These are phyloP conservation scores for Malus sylvestris DNA, from an alignment of 306 rosid species.

Conservation along the genomic window DNA sequence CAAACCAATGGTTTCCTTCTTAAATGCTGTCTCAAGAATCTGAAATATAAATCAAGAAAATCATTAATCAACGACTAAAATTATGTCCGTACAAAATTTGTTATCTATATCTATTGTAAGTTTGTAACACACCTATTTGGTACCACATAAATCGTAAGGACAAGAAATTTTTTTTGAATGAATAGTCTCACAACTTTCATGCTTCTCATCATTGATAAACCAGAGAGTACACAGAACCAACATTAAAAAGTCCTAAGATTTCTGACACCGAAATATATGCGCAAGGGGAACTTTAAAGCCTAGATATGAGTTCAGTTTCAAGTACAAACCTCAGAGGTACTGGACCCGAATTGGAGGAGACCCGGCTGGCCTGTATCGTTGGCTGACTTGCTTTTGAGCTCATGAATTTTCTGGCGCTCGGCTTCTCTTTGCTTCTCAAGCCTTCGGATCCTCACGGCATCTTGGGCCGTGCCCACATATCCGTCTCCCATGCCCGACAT, in stretches of 20 bases:
- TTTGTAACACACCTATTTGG: background rate
- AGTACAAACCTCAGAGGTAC: constrained; percentile 71
- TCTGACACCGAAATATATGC: background rate
- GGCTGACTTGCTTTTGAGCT: constrained; percentile 85
- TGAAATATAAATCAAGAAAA: constrained; percentile 23
- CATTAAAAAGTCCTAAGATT: background rate
- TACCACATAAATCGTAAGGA: background rate
- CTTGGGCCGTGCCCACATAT: constrained; percentile 97
- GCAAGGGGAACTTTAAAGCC: background rate
- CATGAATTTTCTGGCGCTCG: constrained; percentile 91
- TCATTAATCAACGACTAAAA: background rate
- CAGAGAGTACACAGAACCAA: background rate
- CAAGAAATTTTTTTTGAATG: background rate
- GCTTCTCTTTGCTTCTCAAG: constrained; percentile 98
- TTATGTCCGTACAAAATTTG: background rate
- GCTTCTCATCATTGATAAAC: background rate
- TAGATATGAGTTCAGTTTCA: background rate
- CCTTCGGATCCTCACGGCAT: constrained; percentile 84
- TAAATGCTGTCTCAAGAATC: constrained; percentile 96
- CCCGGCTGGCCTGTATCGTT: constrained; percentile 74
- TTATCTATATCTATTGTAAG: background rate
- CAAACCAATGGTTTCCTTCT: constrained; percentile 94
- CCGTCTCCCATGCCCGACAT: constrained; percentile 99
- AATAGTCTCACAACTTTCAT: background rate
- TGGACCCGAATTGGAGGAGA: constrained; percentile 96